A percentile compares a stretch with the other conserved stretches of the same genome.
Evolutionary conservation across 345 rosid genomes (phyloP).

Genomic region (Pistacia atlantica): DNA sequence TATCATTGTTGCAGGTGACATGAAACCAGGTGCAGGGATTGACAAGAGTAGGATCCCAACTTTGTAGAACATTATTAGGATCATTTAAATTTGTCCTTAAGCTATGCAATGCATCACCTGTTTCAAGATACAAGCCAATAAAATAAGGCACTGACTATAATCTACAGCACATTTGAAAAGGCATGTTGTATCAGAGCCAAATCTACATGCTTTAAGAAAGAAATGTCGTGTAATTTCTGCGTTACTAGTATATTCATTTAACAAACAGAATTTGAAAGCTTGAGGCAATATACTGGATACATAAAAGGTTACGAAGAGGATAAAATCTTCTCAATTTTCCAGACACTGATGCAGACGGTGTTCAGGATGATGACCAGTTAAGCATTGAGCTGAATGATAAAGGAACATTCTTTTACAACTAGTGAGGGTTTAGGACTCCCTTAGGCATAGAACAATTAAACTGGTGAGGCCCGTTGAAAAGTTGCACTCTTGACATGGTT

Average conservation of each 20-base stretch:
- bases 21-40: slow-evolving; percentile 99
- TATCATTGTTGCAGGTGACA: slow-evolving; percentile 92
- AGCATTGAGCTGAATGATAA: background rate
- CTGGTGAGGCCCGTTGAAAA: slow-evolving; percentile 4
- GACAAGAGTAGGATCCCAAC: slow-evolving; percentile 99
- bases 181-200: background rate
- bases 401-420: background rate
- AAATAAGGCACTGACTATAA: slow-evolving; percentile 1
- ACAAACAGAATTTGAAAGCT: slow-evolving; percentile 10
- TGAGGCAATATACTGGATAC: slow-evolving; percentile 7
- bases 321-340: slow-evolving; percentile 5
- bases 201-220: slow-evolving; percentile 10
- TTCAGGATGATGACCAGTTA: background rate
- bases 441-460: slow-evolving; percentile 5
- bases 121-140: slow-evolving; percentile 25
- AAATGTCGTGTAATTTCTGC: background rate
- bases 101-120: slow-evolving; percentile 97
- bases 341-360: background rate
- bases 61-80: slow-evolving; percentile 92
- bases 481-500: background rate
- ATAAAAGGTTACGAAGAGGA: slow-evolving; percentile 6
- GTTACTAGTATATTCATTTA: background rate
- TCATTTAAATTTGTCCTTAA: slow-evolving; percentile 69
- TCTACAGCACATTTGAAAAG: background rate
- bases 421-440: slow-evolving; percentile 7